These are phyloP conservation scores for Rubroboletus satanas DNA, from an alignment of 768 basidiomycete genomes.

Conservation along the genomic window DNA sequence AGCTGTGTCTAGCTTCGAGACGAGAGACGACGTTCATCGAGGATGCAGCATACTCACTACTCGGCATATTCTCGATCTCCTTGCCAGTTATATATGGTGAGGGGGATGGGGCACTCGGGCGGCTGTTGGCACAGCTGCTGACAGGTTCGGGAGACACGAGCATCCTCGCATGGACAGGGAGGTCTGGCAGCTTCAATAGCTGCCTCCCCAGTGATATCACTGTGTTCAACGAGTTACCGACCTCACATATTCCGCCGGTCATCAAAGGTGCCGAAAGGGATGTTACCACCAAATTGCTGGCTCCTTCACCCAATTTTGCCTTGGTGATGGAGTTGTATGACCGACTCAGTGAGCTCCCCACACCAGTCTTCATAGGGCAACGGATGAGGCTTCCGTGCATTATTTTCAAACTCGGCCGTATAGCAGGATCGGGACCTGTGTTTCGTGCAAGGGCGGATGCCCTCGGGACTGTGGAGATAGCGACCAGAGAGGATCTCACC, in stretches of 20 bases:
- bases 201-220: conserved; percentile 2
- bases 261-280: background rate
- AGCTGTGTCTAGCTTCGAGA: conserved; percentile 9
- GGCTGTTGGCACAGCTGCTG: conserved; percentile 4
- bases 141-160: conserved; percentile 1
- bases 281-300: background rate
- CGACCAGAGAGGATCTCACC: no score
- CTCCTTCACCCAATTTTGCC: background rate
- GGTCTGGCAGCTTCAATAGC: conserved; percentile 5
- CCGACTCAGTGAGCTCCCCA: background rate
- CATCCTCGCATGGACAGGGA: conserved; percentile 10
- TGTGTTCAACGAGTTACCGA: background rate
- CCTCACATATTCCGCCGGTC: background rate
- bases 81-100: conserved; percentile 11
- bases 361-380: no score
- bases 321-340: background rate
- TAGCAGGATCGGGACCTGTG: no score
- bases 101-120: conserved; percentile 2
- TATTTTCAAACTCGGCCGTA: no score
- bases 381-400: no score
- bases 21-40: conserved; percentile 5
- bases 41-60: conserved; percentile 12
- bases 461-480: no score
- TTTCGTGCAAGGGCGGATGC: no score
- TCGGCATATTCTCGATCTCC: conserved; percentile 3